These are phyloP conservation scores for Gracilaria domingensis DNA, from an alignment of 23 red algal genomes.

Conservation along the genomic window DNA sequence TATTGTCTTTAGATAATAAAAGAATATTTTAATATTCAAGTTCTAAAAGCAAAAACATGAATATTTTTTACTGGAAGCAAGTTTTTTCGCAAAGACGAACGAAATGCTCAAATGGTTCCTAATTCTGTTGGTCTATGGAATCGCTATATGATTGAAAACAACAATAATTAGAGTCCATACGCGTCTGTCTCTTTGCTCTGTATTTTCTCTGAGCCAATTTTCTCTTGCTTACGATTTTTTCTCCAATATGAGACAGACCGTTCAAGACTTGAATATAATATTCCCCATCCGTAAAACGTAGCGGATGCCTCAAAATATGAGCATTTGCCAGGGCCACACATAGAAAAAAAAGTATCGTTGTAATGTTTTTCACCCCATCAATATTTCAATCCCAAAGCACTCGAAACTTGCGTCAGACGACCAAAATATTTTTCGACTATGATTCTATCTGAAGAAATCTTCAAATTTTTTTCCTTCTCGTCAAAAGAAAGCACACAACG, in stretches of 20 bases:
- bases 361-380: background rate
- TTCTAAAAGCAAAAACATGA: too few relatives aligned
- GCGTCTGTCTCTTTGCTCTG: background rate
- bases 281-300: background rate
- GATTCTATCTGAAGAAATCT: background rate
- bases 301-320: background rate
- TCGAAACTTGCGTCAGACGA: background rate
- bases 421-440: constrained; percentile 19
- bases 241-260: background rate
- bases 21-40: too few relatives aligned
- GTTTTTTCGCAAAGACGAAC: too few relatives aligned
- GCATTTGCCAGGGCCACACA: background rate
- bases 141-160: too few relatives aligned
- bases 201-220: background rate
- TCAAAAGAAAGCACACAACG: background rate
- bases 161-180: background rate
- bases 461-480: background rate
- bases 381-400: background rate
- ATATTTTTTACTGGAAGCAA: too few relatives aligned
- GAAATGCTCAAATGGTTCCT: too few relatives aligned
- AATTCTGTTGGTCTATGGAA: too few relatives aligned
- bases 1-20: too few relatives aligned
- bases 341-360: background rate
- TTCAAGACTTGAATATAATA: background rate
- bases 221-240: background rate